Evolutionary conservation across 495 filamentous ascomycete genomes (phyloP).

Genomic region (Letharia lupina): DNA sequence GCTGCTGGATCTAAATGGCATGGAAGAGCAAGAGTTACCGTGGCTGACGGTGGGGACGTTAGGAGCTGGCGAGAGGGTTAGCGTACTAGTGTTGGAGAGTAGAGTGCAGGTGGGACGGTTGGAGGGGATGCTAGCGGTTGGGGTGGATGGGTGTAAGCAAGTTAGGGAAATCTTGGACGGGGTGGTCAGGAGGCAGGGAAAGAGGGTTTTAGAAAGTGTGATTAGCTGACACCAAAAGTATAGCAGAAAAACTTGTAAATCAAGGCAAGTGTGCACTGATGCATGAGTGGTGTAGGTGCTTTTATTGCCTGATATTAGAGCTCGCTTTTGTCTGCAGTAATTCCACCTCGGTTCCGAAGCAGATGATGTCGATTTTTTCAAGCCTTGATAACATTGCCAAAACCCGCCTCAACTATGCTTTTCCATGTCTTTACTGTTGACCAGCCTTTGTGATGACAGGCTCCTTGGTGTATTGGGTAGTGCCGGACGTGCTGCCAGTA

Average conservation of each 20-base stretch:
- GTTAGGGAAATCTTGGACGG: slow-evolving; percentile 67
- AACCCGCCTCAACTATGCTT: not conserved
- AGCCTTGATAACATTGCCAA: not conserved
- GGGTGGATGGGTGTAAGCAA: slow-evolving; percentile 83
- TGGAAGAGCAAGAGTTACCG: slow-evolving; percentile 86
- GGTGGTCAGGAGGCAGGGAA: slow-evolving; percentile 59
- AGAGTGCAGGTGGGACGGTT: slow-evolving; percentile 65
- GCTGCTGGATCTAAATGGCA: slow-evolving; percentile 73
- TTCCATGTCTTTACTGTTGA: slow-evolving; percentile 36
- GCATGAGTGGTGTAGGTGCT: not conserved
- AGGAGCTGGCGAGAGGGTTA: slow-evolving; percentile 62
- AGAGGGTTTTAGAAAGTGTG: slow-evolving; percentile 54
- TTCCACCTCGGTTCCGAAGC: not conserved
- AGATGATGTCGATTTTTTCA: slow-evolving; percentile 9
- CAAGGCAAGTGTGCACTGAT: not conserved
- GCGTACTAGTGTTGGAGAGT: slow-evolving; percentile 75
- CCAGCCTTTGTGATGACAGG: slow-evolving; percentile 59
- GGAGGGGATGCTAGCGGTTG: slow-evolving; percentile 87
- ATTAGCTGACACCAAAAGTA: slow-evolving; percentile 21
- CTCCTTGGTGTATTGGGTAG: slow-evolving; percentile 53
- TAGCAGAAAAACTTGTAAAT: not conserved
- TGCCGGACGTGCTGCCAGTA: slow-evolving; percentile 53
- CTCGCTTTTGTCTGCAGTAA: slow-evolving; percentile 16
- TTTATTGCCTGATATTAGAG: slow-evolving; percentile 4
- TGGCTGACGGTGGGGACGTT: slow-evolving; percentile 78